Percentiles rank a stretch among this genome's conserved stretches.
Conservation (phyloP, 148 eudicot genomes). For the Chenopodium quinoa region DNA sequence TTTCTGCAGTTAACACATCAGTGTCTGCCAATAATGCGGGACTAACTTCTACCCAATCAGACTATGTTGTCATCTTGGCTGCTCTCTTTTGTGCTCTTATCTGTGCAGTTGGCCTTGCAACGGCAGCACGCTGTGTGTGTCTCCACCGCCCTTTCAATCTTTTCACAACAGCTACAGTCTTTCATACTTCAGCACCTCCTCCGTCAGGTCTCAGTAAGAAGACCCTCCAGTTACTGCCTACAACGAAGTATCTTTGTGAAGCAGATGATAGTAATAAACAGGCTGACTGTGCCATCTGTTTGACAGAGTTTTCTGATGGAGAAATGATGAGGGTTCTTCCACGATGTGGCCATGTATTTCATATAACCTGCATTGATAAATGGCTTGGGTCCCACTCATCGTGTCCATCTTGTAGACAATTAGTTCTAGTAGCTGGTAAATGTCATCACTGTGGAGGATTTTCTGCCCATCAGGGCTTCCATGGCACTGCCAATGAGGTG, state of each 20-base stretch:
- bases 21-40: slow-evolving; percentile 22
- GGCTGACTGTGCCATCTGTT: slow-evolving; percentile 57
- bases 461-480: slow-evolving; percentile 27
- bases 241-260: slow-evolving; percentile 35
- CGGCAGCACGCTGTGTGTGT: slow-evolving; percentile 55
- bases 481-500: slow-evolving; percentile 19
- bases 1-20: slow-evolving; percentile 28
- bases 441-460: slow-evolving; percentile 49
- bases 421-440: slow-evolving; percentile 39
- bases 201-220: slow-evolving; percentile 60
- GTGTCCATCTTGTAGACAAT: slow-evolving; percentile 67
- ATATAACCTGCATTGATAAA: slow-evolving; percentile 55
- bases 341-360: slow-evolving; percentile 62
- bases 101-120: slow-evolving; percentile 54
- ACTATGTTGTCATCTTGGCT: slow-evolving; percentile 52
- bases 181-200: slow-evolving; percentile 26
- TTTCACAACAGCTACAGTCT: background rate
- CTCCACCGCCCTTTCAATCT: slow-evolving; percentile 29
- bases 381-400: slow-evolving; percentile 68
- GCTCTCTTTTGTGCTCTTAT: slow-evolving; percentile 59
- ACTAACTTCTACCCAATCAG: slow-evolving; percentile 30
- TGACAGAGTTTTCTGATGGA: slow-evolving; percentile 53
- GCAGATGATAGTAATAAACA: slow-evolving; percentile 26
- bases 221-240: slow-evolving; percentile 44
- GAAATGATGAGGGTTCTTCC: slow-evolving; percentile 57